Conservation (phyloP, 371 early-diverging fungal species). For the Circinella umbellata region DNA sequence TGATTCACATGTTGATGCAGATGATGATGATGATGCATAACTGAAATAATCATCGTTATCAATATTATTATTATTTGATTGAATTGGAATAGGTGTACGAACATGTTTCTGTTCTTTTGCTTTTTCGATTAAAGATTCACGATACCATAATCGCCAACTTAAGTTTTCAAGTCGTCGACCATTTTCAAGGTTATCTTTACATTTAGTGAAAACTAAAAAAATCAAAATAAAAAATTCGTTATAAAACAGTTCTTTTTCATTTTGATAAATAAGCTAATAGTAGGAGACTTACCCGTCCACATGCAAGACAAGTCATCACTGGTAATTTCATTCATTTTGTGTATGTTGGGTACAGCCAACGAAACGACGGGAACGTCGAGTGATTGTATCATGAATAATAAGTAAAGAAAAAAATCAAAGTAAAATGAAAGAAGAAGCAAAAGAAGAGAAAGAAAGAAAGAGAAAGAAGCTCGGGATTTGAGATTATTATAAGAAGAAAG, state of each 20-base stretch:
- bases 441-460: neutral
- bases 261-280: neutral
- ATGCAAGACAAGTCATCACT: slow-evolving; percentile 46
- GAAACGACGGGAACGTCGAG: slow-evolving; percentile 52
- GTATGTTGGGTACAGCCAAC: slow-evolving; percentile 45
- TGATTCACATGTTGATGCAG: slow-evolving; percentile 3
- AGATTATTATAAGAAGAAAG: too few relatives aligned
- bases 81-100: slow-evolving; percentile 19
- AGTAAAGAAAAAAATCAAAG: neutral
- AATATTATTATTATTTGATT: neutral
- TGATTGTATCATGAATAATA: slow-evolving; percentile 12
- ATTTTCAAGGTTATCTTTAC: slow-evolving; percentile 52
- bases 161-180: slow-evolving; percentile 53
- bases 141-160: slow-evolving; percentile 43
- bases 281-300: slow-evolving; percentile 48
- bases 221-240: too few relatives aligned
- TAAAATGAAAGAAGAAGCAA: slow-evolving; percentile 14
- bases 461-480: too few relatives aligned
- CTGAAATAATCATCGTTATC: slow-evolving; percentile 9
- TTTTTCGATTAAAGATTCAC: slow-evolving; percentile 17
- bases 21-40: slow-evolving; percentile 13
- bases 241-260: too few relatives aligned
- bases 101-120: slow-evolving; percentile 7
- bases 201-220: slow-evolving; percentile 38
- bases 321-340: slow-evolving; percentile 41